Evolutionary conservation across 2,329 filamentous ascomycete species (phyloP).

Genomic region (Falciphora oryzae): DNA sequence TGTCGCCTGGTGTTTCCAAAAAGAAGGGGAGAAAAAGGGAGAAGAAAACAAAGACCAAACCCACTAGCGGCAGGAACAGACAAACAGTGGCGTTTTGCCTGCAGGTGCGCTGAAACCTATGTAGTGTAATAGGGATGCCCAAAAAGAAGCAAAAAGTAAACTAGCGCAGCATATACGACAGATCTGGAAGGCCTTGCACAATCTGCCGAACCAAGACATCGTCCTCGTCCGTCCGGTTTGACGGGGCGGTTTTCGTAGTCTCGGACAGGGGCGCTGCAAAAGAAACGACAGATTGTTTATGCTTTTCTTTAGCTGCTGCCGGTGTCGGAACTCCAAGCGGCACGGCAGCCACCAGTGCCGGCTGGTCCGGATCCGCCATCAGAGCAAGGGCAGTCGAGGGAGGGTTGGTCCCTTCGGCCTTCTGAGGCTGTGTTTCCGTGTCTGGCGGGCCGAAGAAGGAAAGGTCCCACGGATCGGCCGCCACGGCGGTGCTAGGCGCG

Average conservation of each 20-base stretch:
- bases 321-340: no score
- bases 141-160: no score
- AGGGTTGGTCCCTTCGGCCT: neutral
- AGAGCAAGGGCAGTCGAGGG: neutral
- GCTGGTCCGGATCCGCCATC: neutral
- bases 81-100: no score
- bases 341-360: neutral
- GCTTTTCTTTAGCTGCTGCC: no score
- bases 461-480: conserved; percentile 3
- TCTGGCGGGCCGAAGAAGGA: conserved; percentile 3
- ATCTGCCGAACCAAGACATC: conserved; percentile 17
- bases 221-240: neutral
- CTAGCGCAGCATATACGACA: conserved; percentile 29
- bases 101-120: no score
- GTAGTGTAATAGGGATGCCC: no score
- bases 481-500: no score
- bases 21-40: no score
- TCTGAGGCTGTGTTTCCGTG: neutral
- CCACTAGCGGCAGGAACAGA: no score
- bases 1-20: no score
- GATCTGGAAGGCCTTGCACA: conserved; percentile 23
- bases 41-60: no score
- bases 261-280: neutral
- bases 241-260: neutral
- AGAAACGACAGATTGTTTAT: no score